Percentiles rank a stretch among this genome's conserved stretches.
phyloP scores from a whole-genome alignment of 306 rosid species.

The Medicago ruthenica region DNA sequence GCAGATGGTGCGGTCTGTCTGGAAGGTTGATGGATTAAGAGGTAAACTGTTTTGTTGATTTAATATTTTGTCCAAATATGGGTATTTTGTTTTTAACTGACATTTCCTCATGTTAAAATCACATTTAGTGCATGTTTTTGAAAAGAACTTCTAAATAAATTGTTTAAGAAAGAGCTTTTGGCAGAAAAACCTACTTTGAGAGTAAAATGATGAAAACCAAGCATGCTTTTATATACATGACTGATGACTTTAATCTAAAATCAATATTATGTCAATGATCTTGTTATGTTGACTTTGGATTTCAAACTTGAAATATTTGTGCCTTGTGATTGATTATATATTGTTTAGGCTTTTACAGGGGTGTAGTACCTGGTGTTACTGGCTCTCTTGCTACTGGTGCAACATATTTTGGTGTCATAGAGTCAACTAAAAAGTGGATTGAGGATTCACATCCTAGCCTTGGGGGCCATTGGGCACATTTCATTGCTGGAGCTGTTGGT shows the following conservation, averaged over 20 bases:
- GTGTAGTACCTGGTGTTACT: constrained; percentile 76
- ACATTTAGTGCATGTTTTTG: constrained; percentile 15
- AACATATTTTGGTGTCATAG: constrained; percentile 90
- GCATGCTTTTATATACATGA: constrained; percentile 11
- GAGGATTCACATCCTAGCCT: constrained; percentile 83
- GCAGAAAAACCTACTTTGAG: not conserved
- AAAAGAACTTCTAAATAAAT: constrained; percentile 2
- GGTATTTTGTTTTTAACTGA: not conserved
- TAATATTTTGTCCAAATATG: constrained; percentile 5
- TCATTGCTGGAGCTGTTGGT: constrained; percentile 94
- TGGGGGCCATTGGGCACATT: constrained; percentile 90
- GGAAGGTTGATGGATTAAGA: constrained; percentile 76
- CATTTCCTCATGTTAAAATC: constrained; percentile 11
- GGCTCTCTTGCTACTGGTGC: constrained; percentile 98
- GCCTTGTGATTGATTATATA: constrained; percentile 31
- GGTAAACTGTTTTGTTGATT: constrained; percentile 52
- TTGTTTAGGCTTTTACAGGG: constrained; percentile 83
- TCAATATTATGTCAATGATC: not conserved
- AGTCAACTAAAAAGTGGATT: constrained; percentile 91
- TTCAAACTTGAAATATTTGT: constrained; percentile 27
- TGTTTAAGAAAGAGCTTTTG: not conserved
- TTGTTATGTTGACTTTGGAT: constrained; percentile 26
- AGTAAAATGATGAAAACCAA: constrained; percentile 24
- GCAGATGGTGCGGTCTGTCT: constrained; percentile 75
- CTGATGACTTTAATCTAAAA: not conserved